Base-by-base conservation (phyloP, 257 asterid genomes). In the Scutellaria barbata region DNA sequence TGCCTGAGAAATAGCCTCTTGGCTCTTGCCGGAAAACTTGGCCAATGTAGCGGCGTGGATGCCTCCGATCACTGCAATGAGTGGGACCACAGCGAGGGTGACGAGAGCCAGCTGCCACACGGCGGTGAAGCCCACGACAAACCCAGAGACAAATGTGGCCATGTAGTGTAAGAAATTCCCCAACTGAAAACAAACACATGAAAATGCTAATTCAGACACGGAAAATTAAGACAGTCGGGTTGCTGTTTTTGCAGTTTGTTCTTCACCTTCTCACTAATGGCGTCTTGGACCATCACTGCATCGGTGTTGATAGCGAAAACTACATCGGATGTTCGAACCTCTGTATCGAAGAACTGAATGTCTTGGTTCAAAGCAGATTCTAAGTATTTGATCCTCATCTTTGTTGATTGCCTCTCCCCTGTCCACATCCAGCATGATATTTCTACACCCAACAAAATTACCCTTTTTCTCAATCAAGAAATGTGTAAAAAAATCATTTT, bases 361-460 rank as follows among this genome's bases (percentile, higher is more conserved):
- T 92, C 98, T 83, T 92, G 98, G 79, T 87, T 84, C 76, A 92
- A 65, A 69, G 96, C 96, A 57, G 98, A 86, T 63, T 90, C 96
- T 14, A 92, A 74, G 63, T 84, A 92, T 70, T 86, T 90, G 76
- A 90, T 90, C 84, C 98, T 85, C 98, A 92, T 92, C 68, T 83
- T 92, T 43, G 98, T 86, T 2, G 98, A 84, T 60, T 92, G 98
- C 45, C 98, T 88, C 83, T 92, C 98, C 20, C 98, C 98, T 5
- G 91, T 90, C 98, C 98, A 92, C 98, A 92, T 92, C 98, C 98
- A 92, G 76, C 98, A 92, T 10, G 98, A 92, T 79, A 92, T 92
- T 66, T 92, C 98, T 92, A 86, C 81, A 86, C 70, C 57, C 60
- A 6, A 11, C 13, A 39, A 41, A 22, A 4, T 46, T 8, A 5